These are phyloP conservation scores for Guyanaporus albipodus DNA, from an alignment of 768 basidiomycete species.

Conservation along the genomic window DNA sequence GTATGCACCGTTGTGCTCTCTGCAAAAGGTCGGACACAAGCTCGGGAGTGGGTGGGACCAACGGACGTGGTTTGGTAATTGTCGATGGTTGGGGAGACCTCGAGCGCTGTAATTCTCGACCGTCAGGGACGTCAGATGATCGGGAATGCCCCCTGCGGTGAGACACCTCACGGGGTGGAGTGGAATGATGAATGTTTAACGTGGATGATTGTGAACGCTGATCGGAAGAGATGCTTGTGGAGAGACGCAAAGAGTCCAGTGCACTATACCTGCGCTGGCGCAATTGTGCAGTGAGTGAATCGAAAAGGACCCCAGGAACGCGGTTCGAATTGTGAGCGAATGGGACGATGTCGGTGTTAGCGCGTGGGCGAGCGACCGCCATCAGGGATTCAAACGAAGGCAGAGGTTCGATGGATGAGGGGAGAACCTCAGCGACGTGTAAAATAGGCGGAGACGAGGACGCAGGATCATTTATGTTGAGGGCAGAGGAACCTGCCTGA, in stretches of 20 bases:
- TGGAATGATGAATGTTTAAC: not conserved
- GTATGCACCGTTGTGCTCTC: conserved; percentile 52
- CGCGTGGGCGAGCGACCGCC: conserved; percentile 16
- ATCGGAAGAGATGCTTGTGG: conserved; percentile 4
- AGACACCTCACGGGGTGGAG: conserved; percentile 2
- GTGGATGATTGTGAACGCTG: not conserved
- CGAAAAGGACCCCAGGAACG: conserved; percentile 6
- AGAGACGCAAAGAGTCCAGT: conserved; percentile 2
- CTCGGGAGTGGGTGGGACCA: conserved; percentile 54
- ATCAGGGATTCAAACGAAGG: conserved; percentile 1
- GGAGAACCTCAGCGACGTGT: not conserved
- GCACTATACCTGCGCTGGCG: conserved; percentile 22
- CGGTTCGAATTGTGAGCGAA: conserved; percentile 8
- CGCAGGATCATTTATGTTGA: not conserved
- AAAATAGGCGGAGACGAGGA: not conserved
- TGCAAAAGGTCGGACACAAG: conserved; percentile 57
- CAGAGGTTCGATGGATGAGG: conserved; percentile 3
- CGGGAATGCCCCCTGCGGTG: conserved; percentile 3
- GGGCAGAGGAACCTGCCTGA: not conserved
- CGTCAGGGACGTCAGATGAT: conserved; percentile 2
- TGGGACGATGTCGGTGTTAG: conserved; percentile 22
- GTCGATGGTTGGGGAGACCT: not conserved
- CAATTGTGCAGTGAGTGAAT: conserved; percentile 5
- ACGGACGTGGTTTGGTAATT: conserved; percentile 40
- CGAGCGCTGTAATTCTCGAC: not conserved